Conservation (phyloP, 106 monocot genomes). For the Agapanthus africanus region DNA sequence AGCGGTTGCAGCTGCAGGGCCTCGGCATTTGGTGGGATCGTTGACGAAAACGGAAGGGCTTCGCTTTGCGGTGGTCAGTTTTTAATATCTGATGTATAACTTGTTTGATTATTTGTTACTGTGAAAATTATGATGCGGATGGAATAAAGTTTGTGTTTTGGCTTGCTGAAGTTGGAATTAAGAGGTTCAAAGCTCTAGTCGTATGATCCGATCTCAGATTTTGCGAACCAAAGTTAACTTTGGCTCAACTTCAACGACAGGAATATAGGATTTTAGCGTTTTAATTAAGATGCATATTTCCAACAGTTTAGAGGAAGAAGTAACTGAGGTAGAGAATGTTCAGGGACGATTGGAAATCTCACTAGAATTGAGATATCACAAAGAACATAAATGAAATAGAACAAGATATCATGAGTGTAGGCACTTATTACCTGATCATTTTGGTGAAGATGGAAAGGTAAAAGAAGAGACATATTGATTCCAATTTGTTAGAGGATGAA, state of each 20-base stretch:
- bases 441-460: too few relatives aligned
- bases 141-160: neutral
- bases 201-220: too few relatives aligned
- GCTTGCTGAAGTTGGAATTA: neutral
- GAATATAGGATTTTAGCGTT: neutral
- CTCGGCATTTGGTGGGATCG: slow-evolving; percentile 23
- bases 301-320: too few relatives aligned
- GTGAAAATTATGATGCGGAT: neutral
- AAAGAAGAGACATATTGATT: too few relatives aligned
- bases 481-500: too few relatives aligned
- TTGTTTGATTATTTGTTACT: slow-evolving; percentile 11
- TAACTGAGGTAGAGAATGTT: too few relatives aligned
- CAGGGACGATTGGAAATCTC: too few relatives aligned
- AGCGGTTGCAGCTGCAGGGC: slow-evolving; percentile 2
- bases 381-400: too few relatives aligned
- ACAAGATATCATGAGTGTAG: too few relatives aligned
- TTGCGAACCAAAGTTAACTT: neutral
- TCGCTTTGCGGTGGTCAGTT: slow-evolving; percentile 24
- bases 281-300: too few relatives aligned
- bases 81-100: neutral
- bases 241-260: neutral
- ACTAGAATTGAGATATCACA: too few relatives aligned
- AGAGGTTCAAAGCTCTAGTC: neutral
- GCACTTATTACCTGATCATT: too few relatives aligned
- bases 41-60: slow-evolving; percentile 20